Evolutionary conservation across 2,329 filamentous ascomycete genomes (phyloP), one percentile per base, ranked within the genome.

Genomic region (Fusarium domesticum): DNA sequence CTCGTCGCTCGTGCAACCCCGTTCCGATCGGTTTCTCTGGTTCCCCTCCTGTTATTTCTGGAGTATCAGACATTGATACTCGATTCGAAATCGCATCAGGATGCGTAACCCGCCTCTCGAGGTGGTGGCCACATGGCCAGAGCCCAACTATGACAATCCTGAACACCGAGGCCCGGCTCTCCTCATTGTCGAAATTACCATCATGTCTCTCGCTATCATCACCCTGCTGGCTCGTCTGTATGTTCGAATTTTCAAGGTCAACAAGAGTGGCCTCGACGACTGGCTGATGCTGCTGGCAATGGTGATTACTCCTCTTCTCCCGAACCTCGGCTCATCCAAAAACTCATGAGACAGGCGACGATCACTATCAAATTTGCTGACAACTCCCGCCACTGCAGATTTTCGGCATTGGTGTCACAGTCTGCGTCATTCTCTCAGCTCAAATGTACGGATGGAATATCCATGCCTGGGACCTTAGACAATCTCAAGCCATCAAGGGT

Each of bases 241-340:
- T 35, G 68, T 70, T 36, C 59, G 67, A 8, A 45, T 65, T 2
- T 42, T 51, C 42, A 59, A 68, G 28, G 58, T 70, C 25, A 59
- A 62, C 34, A 64, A 59, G 38, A 60, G 47, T 30, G 64, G 66
- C 25, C 56, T 61, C 40, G 70, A 72, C 47, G 70, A 72, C 54
- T 71, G 65, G 68, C 40, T 72, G 11, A 72, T 72, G 69, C 47
- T 70, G 5, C 61, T 43, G 25, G 67, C 67, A 4, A 61, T 64
- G 48, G 68, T 70, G 56, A 45, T 61, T 37, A 45, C 10, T 12
- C 18, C 23, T 28, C 4, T n/a, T 19, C 34, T 42, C 12, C 30
- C 11, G 6, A 17, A 30, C 54, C 42, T 54, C 51, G 49, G 47
- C 35, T 39, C 25, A 19, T 15, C 15, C 14, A 23, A 20, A 28